These are phyloP conservation scores for Cantharellus anzutake DNA, from an alignment of 768 basidiomycete genomes.

Conservation along the genomic window DNA sequence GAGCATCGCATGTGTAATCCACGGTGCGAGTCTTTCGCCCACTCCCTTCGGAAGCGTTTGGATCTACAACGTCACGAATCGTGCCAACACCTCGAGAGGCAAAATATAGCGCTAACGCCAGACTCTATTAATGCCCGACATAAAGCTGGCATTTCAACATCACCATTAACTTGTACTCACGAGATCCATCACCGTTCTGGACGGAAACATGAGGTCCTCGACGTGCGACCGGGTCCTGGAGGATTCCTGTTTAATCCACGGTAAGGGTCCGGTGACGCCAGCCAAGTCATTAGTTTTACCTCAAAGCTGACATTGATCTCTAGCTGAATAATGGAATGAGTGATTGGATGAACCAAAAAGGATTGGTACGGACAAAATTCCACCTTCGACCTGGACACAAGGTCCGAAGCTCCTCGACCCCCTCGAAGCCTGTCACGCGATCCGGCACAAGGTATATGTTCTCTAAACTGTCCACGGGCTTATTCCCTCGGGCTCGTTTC, in stretches of 20 bases:
- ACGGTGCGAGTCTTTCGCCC: not conserved
- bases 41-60: no score
- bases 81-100: slow-evolving; percentile 66
- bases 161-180: slow-evolving; percentile 24
- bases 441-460: slow-evolving; percentile 69
- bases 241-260: slow-evolving; percentile 35
- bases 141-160: not conserved
- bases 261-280: slow-evolving; percentile 4
- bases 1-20: slow-evolving; percentile 49
- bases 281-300: slow-evolving; percentile 21
- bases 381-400: slow-evolving; percentile 67
- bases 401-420: slow-evolving; percentile 53
- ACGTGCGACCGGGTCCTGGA: slow-evolving; percentile 33
- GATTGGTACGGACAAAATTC: slow-evolving; percentile 53
- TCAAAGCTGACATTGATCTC: slow-evolving; percentile 72
- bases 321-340: slow-evolving; percentile 27
- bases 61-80: slow-evolving; percentile 17
- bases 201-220: slow-evolving; percentile 59
- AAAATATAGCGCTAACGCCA: slow-evolving; percentile 83
- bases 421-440: slow-evolving; percentile 58
- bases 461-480: not conserved
- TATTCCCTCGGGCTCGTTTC: slow-evolving; percentile 17
- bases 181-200: slow-evolving; percentile 76
- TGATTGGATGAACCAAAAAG: slow-evolving; percentile 1
- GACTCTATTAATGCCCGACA: slow-evolving; percentile 34